Evolutionary conservation across 371 early-diverging fungal species (phyloP).

Genomic region (Sporodiniella umbellata): DNA sequence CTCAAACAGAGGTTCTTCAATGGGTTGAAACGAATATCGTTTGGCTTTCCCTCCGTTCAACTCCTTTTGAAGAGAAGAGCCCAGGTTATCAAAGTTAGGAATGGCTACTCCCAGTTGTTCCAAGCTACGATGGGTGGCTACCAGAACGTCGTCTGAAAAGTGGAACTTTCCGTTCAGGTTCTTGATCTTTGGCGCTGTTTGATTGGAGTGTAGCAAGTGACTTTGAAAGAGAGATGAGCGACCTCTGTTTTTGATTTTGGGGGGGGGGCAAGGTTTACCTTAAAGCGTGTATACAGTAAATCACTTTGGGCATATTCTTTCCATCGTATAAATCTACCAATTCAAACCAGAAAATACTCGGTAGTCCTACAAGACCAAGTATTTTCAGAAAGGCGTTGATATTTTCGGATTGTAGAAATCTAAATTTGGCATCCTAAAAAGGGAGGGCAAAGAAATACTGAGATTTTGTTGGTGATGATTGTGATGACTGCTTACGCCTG

Average conservation of each 20-base stretch:
- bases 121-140: slow-evolving; percentile 80
- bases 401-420: slow-evolving; percentile 98
- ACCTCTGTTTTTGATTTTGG: too few relatives aligned
- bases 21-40: slow-evolving; percentile 10
- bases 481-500: slow-evolving; percentile 4
- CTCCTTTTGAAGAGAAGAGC: slow-evolving; percentile 71
- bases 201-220: slow-evolving; percentile 84
- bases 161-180: slow-evolving; percentile 87
- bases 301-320: slow-evolving; percentile 99
- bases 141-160: slow-evolving; percentile 88
- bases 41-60: slow-evolving; percentile 21
- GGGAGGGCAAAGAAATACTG: too few relatives aligned
- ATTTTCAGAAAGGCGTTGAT: slow-evolving; percentile 94
- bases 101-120: slow-evolving; percentile 76
- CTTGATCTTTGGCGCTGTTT: slow-evolving; percentile 87
- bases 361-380: slow-evolving; percentile 80
- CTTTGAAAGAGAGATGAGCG: slow-evolving; percentile 29
- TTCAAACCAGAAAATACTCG: slow-evolving; percentile 96
- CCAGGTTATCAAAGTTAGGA: slow-evolving; percentile 82
- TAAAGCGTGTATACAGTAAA: slow-evolving; percentile 99
- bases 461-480: too few relatives aligned
- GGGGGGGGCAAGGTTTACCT: too few relatives aligned
- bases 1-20: slow-evolving; percentile 11
- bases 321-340: slow-evolving; percentile 98
- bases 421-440: slow-evolving; percentile 73